These are phyloP conservation scores for Cystoisospora suis DNA, from an alignment of 169 alveolate species.

Conservation along the genomic window DNA sequence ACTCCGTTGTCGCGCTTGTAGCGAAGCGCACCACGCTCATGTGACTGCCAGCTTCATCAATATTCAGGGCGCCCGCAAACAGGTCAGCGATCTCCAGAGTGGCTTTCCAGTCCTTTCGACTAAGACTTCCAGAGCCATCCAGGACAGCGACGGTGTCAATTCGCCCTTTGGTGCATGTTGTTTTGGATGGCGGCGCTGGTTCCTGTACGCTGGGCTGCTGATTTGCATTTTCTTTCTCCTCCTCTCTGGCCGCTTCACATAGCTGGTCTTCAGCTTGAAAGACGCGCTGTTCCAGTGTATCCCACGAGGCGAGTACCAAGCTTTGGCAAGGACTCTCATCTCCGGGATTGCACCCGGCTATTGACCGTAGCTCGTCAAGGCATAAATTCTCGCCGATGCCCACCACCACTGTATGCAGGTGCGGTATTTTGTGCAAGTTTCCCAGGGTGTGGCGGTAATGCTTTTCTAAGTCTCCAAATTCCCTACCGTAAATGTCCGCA, in stretches of 20 bases:
- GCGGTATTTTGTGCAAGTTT: not conserved
- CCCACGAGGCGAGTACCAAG: not conserved
- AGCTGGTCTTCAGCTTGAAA: not conserved
- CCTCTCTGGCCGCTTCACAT: not conserved
- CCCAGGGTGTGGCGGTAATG: not conserved
- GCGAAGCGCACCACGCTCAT: slow-evolving; percentile 22
- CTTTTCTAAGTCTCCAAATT: not conserved
- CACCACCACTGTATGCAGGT: slow-evolving; percentile 11
- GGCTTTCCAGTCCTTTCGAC: not conserved
- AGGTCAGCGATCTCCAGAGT: not conserved
- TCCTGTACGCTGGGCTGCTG: not conserved
- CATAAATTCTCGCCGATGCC: not conserved
- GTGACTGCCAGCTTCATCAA: slow-evolving; percentile 13
- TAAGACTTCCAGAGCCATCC: slow-evolving; percentile 16
- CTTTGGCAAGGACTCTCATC: not conserved
- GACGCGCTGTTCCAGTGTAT: not conserved
- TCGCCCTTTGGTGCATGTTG: not conserved
- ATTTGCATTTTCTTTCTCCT: not conserved
- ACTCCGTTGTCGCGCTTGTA: not conserved
- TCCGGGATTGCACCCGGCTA: slow-evolving; percentile 20
- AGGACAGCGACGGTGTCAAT: not conserved
- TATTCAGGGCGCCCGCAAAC: slow-evolving; percentile 9
- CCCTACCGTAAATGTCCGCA: slow-evolving; percentile 18
- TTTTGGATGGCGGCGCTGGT: not conserved
- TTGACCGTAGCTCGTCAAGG: not conserved